A percentile compares a stretch with the other conserved stretches of the same genome.
Evolutionary conservation across 2,329 filamentous ascomycete genomes (phyloP).

Genomic region (Arthrobotrys iridis): DNA sequence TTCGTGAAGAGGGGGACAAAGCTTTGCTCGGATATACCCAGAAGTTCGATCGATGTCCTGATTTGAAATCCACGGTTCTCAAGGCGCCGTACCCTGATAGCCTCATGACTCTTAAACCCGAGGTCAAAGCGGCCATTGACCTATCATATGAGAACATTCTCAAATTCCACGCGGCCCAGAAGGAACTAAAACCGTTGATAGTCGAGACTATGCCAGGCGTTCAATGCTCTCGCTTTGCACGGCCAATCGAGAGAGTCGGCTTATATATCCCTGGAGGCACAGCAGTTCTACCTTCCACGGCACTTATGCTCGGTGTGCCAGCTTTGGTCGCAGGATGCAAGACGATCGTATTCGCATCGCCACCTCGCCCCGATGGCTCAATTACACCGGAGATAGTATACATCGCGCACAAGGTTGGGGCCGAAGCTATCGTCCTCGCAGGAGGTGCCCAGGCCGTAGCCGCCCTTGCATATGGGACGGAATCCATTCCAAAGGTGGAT

Average conservation of each 20-base stretch:
- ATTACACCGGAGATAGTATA: conserved; percentile 98
- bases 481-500: conserved; percentile 94
- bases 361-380: conserved; percentile 86
- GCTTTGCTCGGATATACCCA: conserved; percentile 92
- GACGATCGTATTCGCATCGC: conserved; percentile 92
- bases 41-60: conserved; percentile 97
- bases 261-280: conserved; percentile 96
- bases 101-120: conserved; percentile 83
- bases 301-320: conserved; percentile 96
- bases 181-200: conserved; percentile 79
- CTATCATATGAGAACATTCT: conserved; percentile 92
- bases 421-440: conserved; percentile 93
- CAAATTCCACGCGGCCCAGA: conserved; percentile 91
- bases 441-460: conserved; percentile 95
- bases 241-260: conserved; percentile 94
- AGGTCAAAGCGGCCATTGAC: conserved; percentile 93
- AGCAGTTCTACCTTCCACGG: conserved; percentile 94
- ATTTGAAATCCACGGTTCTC: conserved; percentile 86
- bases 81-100: conserved; percentile 85
- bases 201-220: conserved; percentile 99
- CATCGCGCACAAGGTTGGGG: conserved; percentile 93
- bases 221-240: conserved; percentile 88
- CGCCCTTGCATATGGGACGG: conserved; percentile 95
- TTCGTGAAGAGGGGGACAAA: conserved; percentile 83
- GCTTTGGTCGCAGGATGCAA: conserved; percentile 97